Conservation (phyloP, 2,329 filamentous ascomycete species). For the Xylariaceae sp. region DNA sequence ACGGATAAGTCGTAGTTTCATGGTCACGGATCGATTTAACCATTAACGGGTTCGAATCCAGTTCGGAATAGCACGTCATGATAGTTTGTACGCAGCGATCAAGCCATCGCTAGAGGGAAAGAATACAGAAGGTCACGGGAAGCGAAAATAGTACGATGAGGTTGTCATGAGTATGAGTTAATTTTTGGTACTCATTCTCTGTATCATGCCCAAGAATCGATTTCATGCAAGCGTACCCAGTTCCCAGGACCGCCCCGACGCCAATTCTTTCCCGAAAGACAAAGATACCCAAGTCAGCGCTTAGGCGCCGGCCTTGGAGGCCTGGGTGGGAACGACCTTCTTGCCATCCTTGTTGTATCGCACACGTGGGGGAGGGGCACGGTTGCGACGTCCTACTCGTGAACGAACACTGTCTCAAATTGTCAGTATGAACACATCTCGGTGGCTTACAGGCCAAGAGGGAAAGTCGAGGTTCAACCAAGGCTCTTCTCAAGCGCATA, state of each 20-base stretch:
- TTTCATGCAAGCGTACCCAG: conserved; percentile 26
- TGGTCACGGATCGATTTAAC: too few relatives aligned
- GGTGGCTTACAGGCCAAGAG: conserved; percentile 21
- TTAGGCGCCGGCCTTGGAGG: conserved; percentile 55
- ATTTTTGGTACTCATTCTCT: conserved; percentile 31
- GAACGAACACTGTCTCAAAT: conserved; percentile 77
- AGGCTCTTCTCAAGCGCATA: conserved; percentile 53
- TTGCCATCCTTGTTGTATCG: conserved; percentile 99
- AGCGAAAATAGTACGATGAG: too few relatives aligned
- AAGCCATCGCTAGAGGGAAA: too few relatives aligned
- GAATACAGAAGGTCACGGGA: too few relatives aligned
- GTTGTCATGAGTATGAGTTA: conserved; percentile 27
- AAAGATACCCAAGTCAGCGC: conserved; percentile 20
- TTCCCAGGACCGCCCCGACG: conserved; percentile 23
- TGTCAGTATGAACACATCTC: conserved; percentile 36
- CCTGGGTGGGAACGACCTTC: conserved; percentile 91
- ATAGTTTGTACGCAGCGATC: too few relatives aligned
- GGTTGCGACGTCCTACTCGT: conserved; percentile 94
- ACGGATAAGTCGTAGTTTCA: too few relatives aligned
- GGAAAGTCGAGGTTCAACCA: conserved; percentile 43
- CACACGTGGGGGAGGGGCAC: conserved; percentile 93
- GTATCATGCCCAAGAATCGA: conserved; percentile 27
- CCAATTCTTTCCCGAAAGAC: conserved; percentile 20
- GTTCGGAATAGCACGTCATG: conserved; percentile 4
- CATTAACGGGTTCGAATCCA: too few relatives aligned